Evolutionary conservation across 1,284 basidiomycete genomes (phyloP).

Genomic region (Trichosporon sp.): DNA sequence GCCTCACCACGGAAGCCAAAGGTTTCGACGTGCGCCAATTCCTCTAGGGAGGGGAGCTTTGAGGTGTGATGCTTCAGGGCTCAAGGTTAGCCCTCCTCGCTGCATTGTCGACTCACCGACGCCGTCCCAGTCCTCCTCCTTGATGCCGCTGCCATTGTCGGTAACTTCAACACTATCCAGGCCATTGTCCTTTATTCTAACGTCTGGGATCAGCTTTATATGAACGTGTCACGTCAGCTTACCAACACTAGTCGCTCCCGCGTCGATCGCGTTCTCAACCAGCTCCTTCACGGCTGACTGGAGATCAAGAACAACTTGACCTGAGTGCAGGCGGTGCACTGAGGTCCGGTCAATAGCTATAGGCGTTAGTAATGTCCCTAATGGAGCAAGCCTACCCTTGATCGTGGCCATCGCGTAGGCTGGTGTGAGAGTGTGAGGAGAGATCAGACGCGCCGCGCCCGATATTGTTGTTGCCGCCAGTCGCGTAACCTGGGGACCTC

Average conservation of each 20-base stretch:
- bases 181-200: constrained; percentile 86
- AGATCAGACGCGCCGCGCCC: background rate
- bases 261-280: constrained; percentile 93
- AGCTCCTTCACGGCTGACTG: constrained; percentile 94
- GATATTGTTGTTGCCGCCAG: constrained; percentile 8
- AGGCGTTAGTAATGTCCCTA: background rate
- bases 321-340: constrained; percentile 81
- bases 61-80: constrained; percentile 92
- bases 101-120: constrained; percentile 58
- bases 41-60: constrained; percentile 73
- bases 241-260: constrained; percentile 83
- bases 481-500: constrained; percentile 12
- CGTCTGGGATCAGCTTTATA: constrained; percentile 58
- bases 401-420: constrained; percentile 5
- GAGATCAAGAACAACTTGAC: constrained; percentile 91
- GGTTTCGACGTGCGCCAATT: constrained; percentile 69
- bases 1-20: constrained; percentile 98
- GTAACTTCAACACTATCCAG: constrained; percentile 80
- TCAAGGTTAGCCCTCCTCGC: constrained; percentile 34
- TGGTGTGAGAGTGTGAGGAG: background rate
- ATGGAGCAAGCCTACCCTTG: constrained; percentile 3
- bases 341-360: constrained; percentile 68
- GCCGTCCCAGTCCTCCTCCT: constrained; percentile 66
- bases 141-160: constrained; percentile 88
- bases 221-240: constrained; percentile 28